A percentile compares a stretch with the other conserved stretches of the same genome.
Conservation (phyloP, 1,284 basidiomycete genomes). For the Pseudozyma sp. region DNA sequence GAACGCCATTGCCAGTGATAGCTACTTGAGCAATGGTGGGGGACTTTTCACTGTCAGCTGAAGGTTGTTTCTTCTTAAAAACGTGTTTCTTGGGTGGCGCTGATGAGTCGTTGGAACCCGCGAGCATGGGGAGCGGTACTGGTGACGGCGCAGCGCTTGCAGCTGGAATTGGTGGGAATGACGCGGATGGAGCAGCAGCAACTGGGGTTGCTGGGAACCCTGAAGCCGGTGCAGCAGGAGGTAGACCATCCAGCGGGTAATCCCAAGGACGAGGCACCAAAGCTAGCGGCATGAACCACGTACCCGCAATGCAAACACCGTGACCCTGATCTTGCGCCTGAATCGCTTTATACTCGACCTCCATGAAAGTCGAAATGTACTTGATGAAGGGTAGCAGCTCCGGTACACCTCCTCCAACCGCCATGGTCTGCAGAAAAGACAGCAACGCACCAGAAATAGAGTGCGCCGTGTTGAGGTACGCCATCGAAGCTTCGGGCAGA, state of each 20-base stretch:
- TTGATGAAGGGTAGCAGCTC: conserved; percentile 63
- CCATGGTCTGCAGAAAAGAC: conserved; percentile 61
- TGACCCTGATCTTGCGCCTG: conserved; percentile 54
- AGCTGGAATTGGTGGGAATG: background rate
- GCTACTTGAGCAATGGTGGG: conserved; percentile 3
- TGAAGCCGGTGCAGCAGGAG: background rate
- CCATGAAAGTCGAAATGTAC: conserved; percentile 62
- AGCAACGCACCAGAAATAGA: conserved; percentile 59
- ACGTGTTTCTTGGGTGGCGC: conserved; percentile 15
- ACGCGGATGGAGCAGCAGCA: background rate
- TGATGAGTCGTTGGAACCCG: background rate
- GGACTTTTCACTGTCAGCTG: background rate
- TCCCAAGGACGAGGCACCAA: conserved; percentile 53
- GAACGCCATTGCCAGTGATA: background rate
- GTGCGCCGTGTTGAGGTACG: conserved; percentile 60
- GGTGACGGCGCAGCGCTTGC: background rate
- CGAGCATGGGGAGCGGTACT: background rate
- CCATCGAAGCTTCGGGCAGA: conserved; percentile 56
- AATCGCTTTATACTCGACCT: conserved; percentile 63
- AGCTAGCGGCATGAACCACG: conserved; percentile 60
- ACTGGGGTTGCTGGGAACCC: background rate
- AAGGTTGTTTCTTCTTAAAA: conserved; percentile 28
- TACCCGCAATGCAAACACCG: conserved; percentile 59
- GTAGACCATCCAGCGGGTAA: conserved; percentile 38
- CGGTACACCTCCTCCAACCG: conserved; percentile 55